Evolutionary conservation across 225 moss, liverwort and hornwort species (phyloP), one percentile per base, ranked within the genome.

Genomic region (Physcomitrium patens): DNA sequence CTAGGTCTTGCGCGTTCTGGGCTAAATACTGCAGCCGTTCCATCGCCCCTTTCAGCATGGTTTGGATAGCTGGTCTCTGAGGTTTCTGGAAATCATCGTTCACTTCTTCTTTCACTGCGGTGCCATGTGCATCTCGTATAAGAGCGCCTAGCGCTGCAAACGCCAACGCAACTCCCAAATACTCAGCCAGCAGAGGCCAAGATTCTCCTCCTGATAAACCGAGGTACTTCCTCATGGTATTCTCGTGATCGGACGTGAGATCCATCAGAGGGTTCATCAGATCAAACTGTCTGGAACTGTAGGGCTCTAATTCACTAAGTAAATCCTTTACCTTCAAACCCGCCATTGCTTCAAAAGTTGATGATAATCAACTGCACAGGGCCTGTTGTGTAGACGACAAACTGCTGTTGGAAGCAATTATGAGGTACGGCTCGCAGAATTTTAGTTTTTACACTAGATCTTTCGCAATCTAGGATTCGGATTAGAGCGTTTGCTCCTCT

Each of bases 91-190:
- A 24, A 10, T 60, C 60, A 23, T 64, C 63, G 27, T 76, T 77
- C 28, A 46, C 52, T 44, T 84, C 79, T 47, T 72, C 79, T 44
- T 64, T 65, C 51, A 4, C 65, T 31, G 64, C 47, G 22, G 20
- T 76, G n/a, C 77, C 77, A 18, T 47, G 76, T 0, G 73, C 44
- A 55, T 80, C 84, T 37, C 80, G 84, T 31, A 84, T 76, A 3
- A 84, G 72, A 45, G 84, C 84, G 20, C 84, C 84, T 6, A 84
- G 77, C 11, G 84, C 84, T 16, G 84, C 84, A 54, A 84, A 84
- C 13, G 84, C 84, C 73, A 84, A 69, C 53, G 84, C 84, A 1
- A 83, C 83, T 28, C 83, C 76, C 45, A 83, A 79, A 61, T 83
- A 83, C 13, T 83, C 83, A 22, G 76, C 79, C 69, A 84, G 11